Percentiles rank a stretch among this genome's conserved stretches.
Conservation (phyloP, 2,329 filamentous ascomycete species). For the Hansfordia pulvinata region DNA sequence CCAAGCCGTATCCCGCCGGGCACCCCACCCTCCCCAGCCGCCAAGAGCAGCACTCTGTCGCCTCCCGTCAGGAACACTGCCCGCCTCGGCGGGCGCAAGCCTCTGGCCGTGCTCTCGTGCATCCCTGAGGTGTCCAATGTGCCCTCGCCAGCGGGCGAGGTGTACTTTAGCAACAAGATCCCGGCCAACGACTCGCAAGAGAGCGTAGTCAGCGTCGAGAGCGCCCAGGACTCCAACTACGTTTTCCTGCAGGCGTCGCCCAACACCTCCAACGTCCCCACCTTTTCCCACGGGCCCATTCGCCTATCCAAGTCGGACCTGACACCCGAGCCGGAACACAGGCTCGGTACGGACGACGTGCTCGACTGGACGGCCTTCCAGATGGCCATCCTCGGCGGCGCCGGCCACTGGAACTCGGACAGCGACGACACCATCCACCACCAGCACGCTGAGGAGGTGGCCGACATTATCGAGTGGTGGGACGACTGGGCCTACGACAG, state of each 20-base stretch:
- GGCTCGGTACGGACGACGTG: conserved; percentile 30
- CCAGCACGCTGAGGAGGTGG: conserved; percentile 29
- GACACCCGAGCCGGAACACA: conserved; percentile 14
- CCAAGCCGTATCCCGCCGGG: too few species aligned
- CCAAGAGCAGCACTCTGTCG: too few species aligned
- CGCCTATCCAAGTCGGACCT: conserved; percentile 32
- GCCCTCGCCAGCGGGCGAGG: conserved; percentile 6
- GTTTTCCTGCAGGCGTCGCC: conserved; percentile 33
- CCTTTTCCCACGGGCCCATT: conserved; percentile 41
- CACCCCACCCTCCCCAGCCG: too few species aligned
- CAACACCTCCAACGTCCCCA: conserved; percentile 32
- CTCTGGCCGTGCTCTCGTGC: conserved; percentile 11
- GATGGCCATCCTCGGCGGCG: conserved; percentile 47
- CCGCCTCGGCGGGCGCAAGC: conserved; percentile 9
- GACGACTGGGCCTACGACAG: conserved; percentile 32
- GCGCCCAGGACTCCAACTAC: conserved; percentile 25
- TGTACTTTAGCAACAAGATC: conserved; percentile 6
- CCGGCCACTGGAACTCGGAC: conserved; percentile 34
- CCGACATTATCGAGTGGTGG: conserved; percentile 37
- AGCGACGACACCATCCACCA: conserved; percentile 23
- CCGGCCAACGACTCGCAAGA: conserved; percentile 2
- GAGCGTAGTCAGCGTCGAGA: too few species aligned
- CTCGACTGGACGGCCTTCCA: conserved; percentile 54
- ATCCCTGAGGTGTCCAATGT: conserved; percentile 13
- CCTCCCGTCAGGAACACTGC: conserved; percentile 17